Base-by-base conservation (phyloP, 2,329 filamentous ascomycete genomes). In the Fusarium sp. region DNA sequence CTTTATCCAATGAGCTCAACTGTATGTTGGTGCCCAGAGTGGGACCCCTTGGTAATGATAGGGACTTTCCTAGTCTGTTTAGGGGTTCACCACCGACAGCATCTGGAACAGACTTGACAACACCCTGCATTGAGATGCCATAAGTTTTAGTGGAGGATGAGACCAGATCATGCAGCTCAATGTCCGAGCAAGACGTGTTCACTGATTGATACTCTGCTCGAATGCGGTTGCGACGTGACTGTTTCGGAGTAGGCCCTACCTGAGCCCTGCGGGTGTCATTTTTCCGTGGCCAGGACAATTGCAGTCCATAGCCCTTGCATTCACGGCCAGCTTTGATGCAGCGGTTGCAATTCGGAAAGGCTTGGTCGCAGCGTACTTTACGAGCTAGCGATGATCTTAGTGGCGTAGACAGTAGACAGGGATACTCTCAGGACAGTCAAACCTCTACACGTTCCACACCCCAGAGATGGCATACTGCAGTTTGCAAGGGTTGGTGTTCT, bases 1-100 rank as follows among this genome's bases (percentile, higher is more conserved):
- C 43, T 44, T 28, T 58, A 5, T 73, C 67, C 0, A 17, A 7
- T 0, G 24, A 3, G 1, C 78, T n/a, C 72, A 81, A 8, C n/a
- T 41, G 37, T 6, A 26, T 6, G 17, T 33, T 17, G 6, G 32
- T 17, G 33, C 39, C 49, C 1, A 39, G 20, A 3, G 11, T 7
- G 2, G 53, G 43, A 1, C 24, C 13, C 2, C 14, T 41, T 3
- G 45, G 41, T 7, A 48, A 17, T 3, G 45, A 32, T 0, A 24
- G 17, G 2, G 20, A 8, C 2, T 17, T 10, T 5, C 14, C 13
- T 2, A 6, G 11, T 22, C 5, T 13, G 0, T 41, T 17, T 3
- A 7, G 3, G 6, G 14, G 1, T 1, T 13, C 32, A 0, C n/a
- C 13, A 8, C 20, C 11, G 7, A 24, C 3, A 15, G 11, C 2